Percentiles rank a stretch among this genome's conserved stretches.
Conservation (phyloP, 345 rosid species). For the Odontarrhena argentea region DNA sequence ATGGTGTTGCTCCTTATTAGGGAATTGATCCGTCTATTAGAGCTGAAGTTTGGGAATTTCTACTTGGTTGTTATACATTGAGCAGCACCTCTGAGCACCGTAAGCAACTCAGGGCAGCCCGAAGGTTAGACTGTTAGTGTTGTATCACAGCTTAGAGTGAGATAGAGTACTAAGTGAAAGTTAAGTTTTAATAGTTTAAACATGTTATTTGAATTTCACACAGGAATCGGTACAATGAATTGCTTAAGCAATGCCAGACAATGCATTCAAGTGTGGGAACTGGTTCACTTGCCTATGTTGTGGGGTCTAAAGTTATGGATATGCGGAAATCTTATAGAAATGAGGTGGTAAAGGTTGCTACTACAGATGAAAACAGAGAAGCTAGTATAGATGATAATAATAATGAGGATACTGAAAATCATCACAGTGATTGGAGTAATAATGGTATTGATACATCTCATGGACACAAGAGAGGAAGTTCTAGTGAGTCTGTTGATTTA, state of each 20-base stretch:
- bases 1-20: slow-evolving; percentile 49
- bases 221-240: slow-evolving; percentile 73
- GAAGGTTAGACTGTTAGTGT: slow-evolving; percentile 54
- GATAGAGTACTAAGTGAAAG: slow-evolving; percentile 1
- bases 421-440: slow-evolving; percentile 50
- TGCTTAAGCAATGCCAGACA: slow-evolving; percentile 71
- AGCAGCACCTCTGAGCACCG: slow-evolving; percentile 80
- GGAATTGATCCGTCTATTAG: slow-evolving; percentile 92
- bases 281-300: slow-evolving; percentile 85
- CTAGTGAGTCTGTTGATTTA: slow-evolving; percentile 62
- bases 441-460: slow-evolving; percentile 56
- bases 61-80: slow-evolving; percentile 82
- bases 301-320: slow-evolving; percentile 96
- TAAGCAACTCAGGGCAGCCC: slow-evolving; percentile 64
- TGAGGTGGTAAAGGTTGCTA: slow-evolving; percentile 51
- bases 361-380: slow-evolving; percentile 48
- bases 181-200: slow-evolving; percentile 4
- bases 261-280: slow-evolving; percentile 97
- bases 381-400: slow-evolving; percentile 39
- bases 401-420: slow-evolving; percentile 48
- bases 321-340: slow-evolving; percentile 77
- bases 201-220: slow-evolving; percentile 19
- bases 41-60: slow-evolving; percentile 94
- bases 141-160: slow-evolving; percentile 7
- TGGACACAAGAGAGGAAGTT: slow-evolving; percentile 55